A percentile compares a stretch with the other conserved stretches of the same genome.
Conservation (phyloP, 805 yeast species). For the Kuraishia ogatae region DNA sequence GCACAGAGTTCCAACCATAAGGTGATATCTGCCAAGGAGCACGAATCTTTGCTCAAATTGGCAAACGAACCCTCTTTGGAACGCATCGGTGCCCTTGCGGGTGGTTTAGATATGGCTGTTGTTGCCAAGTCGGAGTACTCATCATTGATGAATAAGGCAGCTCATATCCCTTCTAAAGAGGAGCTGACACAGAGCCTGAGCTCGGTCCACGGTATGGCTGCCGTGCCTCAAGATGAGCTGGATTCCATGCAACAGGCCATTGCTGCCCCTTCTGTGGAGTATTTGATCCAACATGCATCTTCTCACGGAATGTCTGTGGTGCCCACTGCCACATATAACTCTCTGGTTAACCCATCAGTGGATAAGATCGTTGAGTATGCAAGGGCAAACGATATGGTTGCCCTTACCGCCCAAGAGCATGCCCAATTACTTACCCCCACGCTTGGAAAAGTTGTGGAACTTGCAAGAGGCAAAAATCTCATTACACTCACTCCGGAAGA, state of each 20-base stretch:
- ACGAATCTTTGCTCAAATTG: slow-evolving; percentile 5
- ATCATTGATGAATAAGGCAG: background rate
- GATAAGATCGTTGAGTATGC: slow-evolving; percentile 7
- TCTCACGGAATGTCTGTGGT: slow-evolving; percentile 8
- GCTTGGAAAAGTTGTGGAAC: background rate
- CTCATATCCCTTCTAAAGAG: background rate
- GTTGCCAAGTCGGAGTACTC: slow-evolving; percentile 1
- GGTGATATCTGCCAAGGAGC: slow-evolving; percentile 11
- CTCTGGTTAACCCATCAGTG: slow-evolving; percentile 1
- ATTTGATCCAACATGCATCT: slow-evolving; percentile 11
- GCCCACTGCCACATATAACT: background rate
- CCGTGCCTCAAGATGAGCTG: background rate
- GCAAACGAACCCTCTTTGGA: slow-evolving; percentile 10
- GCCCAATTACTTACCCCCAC: background rate
- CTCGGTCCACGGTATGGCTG: background rate
- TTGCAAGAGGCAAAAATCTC: background rate
- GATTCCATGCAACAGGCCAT: background rate
- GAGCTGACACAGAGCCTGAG: background rate
- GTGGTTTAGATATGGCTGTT: background rate
- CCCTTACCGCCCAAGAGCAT: background rate
- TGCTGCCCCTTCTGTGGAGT: slow-evolving; percentile 14
- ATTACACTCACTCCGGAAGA: background rate
- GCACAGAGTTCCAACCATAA: slow-evolving; percentile 5
- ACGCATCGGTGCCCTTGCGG: background rate
- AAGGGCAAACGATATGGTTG: slow-evolving; percentile 1